Percentiles rank a stretch among this genome's conserved stretches.
Evolutionary conservation across 2,329 filamentous ascomycete genomes (phyloP).

Genomic region (Fusarium domesticum): DNA sequence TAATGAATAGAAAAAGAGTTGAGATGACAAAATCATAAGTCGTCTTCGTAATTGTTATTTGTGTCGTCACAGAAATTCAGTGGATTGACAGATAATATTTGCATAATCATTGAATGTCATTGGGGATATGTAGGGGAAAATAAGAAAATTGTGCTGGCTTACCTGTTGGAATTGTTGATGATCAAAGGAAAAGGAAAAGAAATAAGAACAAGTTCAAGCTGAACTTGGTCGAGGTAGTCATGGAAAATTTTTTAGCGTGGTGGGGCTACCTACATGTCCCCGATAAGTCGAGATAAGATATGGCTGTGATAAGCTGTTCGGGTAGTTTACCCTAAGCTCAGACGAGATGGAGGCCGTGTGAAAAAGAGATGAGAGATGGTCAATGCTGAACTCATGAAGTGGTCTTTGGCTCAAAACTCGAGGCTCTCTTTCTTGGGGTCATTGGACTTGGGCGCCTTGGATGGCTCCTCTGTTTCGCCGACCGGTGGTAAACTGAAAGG

Average conservation of each 20-base stretch:
- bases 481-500: constrained; percentile 87
- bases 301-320: neutral
- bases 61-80: constrained; percentile 49
- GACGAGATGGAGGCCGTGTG: neutral
- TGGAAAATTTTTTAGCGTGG: constrained; percentile 21
- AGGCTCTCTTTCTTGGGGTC: constrained; percentile 62
- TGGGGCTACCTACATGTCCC: constrained; percentile 13
- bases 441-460: constrained; percentile 42
- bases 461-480: constrained; percentile 60
- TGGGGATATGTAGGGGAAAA: constrained; percentile 9
- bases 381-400: neutral
- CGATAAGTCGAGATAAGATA: constrained; percentile 18
- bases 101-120: constrained; percentile 52
- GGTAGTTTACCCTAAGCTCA: neutral
- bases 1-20: constrained; percentile 7
- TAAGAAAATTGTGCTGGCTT: constrained; percentile 14
- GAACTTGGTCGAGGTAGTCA: constrained; percentile 17
- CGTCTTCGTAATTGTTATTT: constrained; percentile 44
- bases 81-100: constrained; percentile 58
- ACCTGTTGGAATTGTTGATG: constrained; percentile 18
- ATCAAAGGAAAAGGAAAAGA: constrained; percentile 19
- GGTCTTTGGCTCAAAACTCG: constrained; percentile 59
- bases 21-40: constrained; percentile 38
- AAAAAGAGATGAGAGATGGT: neutral
- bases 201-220: constrained; percentile 11